Evolutionary conservation across 805 yeast genomes (phyloP).

Genomic region (Zygoascus tannicola): DNA sequence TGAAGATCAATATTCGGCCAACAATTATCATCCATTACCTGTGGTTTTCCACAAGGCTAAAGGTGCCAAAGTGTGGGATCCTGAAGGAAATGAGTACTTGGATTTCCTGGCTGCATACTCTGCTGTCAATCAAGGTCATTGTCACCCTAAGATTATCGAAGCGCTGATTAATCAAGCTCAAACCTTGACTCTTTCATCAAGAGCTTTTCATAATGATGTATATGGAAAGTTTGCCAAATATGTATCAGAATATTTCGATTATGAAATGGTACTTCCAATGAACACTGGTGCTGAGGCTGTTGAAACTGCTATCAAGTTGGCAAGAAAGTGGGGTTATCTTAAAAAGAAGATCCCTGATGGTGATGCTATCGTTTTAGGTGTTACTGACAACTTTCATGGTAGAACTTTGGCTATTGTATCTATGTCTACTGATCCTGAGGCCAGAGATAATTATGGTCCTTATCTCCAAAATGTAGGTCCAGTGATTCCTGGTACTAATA

Average conservation of each 20-base stretch:
- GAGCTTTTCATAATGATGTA: slow-evolving; percentile 87
- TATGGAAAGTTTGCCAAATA: slow-evolving; percentile 83
- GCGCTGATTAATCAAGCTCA: slow-evolving; percentile 86
- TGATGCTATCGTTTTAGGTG: slow-evolving; percentile 82
- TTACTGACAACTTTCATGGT: slow-evolving; percentile 90
- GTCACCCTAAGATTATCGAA: slow-evolving; percentile 83
- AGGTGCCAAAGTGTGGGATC: slow-evolving; percentile 97
- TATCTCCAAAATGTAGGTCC: slow-evolving; percentile 80
- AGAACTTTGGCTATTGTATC: slow-evolving; percentile 92
- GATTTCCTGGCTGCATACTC: slow-evolving; percentile 93
- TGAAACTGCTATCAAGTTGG: slow-evolving; percentile 86
- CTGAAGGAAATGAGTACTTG: slow-evolving; percentile 88
- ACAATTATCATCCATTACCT: slow-evolving; percentile 94
- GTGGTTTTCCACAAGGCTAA: slow-evolving; percentile 79
- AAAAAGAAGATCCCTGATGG: slow-evolving; percentile 73
- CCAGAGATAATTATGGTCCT: slow-evolving; percentile 83
- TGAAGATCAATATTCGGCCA: slow-evolving; percentile 83
- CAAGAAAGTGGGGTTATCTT: slow-evolving; percentile 95
- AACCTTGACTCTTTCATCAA: slow-evolving; percentile 72
- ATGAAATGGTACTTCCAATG: slow-evolving; percentile 94
- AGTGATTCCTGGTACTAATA: slow-evolving; percentile 61
- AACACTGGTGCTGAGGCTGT: slow-evolving; percentile 99
- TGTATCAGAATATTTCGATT: slow-evolving; percentile 78
- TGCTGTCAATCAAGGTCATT: slow-evolving; percentile 97
- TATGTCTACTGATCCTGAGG: slow-evolving; percentile 93